Evolutionary conservation across 176 grass and related monocot genomes (phyloP).

Genomic region (Aegilops umbellulata): DNA sequence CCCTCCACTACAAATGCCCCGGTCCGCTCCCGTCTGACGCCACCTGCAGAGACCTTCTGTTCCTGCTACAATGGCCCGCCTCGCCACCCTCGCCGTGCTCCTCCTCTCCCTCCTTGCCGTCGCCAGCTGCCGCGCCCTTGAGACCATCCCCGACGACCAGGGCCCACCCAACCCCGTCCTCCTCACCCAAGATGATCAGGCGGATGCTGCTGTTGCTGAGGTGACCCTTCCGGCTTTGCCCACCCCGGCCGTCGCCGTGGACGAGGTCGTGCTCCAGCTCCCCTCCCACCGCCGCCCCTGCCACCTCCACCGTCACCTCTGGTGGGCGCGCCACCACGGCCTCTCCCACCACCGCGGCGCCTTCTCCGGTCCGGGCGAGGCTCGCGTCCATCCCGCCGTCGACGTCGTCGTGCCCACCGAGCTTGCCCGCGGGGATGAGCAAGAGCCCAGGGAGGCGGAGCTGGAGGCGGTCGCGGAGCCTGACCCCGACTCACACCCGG

Average conservation of each 20-base stretch:
- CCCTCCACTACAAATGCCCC: neutral
- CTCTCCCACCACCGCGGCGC: neutral
- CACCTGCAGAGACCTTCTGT: neutral
- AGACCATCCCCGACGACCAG: neutral
- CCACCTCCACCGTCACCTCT: neutral
- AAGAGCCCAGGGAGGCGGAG: neutral
- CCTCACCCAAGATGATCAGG: neutral
- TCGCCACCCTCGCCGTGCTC: slow-evolving; percentile 19
- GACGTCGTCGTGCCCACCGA: neutral
- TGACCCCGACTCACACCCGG: slow-evolving; percentile 12
- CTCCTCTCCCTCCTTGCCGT: slow-evolving; percentile 34
- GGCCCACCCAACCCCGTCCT: neutral
- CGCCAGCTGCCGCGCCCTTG: slow-evolving; percentile 23
- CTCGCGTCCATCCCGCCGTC: neutral
- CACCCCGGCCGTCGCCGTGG: no score
- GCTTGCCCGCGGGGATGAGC: neutral
- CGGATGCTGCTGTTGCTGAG: neutral
- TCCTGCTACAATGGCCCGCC: slow-evolving; percentile 42
- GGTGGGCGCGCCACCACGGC: slow-evolving; percentile 11
- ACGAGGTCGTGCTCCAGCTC: neutral
- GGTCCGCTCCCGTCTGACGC: neutral
- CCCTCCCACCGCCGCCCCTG: slow-evolving; percentile 27
- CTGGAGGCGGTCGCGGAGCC: slow-evolving; percentile 21
- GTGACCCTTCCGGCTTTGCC: neutral
- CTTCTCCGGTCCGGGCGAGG: neutral